Conservation (phyloP, 192 early-diverging fungal species). For the Coemansia sp. region DNA sequence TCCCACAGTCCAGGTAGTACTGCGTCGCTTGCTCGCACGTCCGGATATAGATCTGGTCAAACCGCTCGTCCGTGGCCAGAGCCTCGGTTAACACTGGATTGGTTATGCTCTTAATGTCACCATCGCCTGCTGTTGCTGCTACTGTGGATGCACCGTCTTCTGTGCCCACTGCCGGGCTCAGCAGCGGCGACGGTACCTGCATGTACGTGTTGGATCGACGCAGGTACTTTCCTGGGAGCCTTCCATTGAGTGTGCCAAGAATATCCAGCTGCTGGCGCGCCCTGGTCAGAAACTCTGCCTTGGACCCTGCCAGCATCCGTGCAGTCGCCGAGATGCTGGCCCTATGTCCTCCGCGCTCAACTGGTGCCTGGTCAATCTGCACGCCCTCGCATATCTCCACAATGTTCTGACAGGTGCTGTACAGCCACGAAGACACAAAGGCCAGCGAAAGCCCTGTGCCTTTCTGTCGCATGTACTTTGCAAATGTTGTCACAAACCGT, state of each 20-base stretch:
- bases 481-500: slow-evolving; percentile 36
- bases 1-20: slow-evolving; percentile 49
- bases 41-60: slow-evolving; percentile 51
- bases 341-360: slow-evolving; percentile 1
- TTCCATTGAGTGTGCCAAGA: slow-evolving; percentile 33
- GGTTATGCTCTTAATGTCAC: slow-evolving; percentile 12
- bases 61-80: slow-evolving; percentile 34
- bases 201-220: slow-evolving; percentile 14
- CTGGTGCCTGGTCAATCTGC: slow-evolving; percentile 13
- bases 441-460: slow-evolving; percentile 35
- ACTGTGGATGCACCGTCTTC: background rate
- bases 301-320: slow-evolving; percentile 33
- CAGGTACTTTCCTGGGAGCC: slow-evolving; percentile 18
- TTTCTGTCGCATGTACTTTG: slow-evolving; percentile 29
- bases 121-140: background rate
- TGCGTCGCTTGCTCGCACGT: slow-evolving; percentile 52
- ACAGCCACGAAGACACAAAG: slow-evolving; percentile 51
- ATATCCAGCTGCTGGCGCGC: slow-evolving; percentile 49
- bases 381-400: slow-evolving; percentile 53
- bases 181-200: slow-evolving; percentile 9
- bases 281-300: slow-evolving; percentile 50
- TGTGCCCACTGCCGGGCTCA: background rate
- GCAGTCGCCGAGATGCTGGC: slow-evolving; percentile 5
- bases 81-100: slow-evolving; percentile 51
- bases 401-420: slow-evolving; percentile 46